A percentile compares a stretch with the other conserved stretches of the same genome.
phyloP scores from a whole-genome alignment of 192 early-diverging fungal species.

The Geranomyces variabilis region DNA sequence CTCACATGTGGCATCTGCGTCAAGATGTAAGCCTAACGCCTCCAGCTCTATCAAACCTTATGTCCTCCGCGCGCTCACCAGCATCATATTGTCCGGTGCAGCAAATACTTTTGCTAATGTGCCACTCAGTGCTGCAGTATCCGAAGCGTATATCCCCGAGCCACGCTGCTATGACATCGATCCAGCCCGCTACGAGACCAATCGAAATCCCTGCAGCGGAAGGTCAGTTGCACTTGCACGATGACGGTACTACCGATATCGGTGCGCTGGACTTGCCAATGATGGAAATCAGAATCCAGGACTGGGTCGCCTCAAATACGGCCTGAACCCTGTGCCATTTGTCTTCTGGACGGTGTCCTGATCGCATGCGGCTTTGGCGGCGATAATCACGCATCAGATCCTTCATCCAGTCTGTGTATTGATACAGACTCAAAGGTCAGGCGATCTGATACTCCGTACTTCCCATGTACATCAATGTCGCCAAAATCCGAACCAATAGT shows the following conservation, averaged over 20 bases:
- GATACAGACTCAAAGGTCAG: too few relatives aligned
- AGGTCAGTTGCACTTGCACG: background rate
- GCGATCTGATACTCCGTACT: background rate
- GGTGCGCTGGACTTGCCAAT: conserved; percentile 59
- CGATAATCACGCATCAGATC: conserved; percentile 45
- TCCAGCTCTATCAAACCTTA: background rate
- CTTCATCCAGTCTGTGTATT: conserved; percentile 42
- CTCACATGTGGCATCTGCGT: conserved; percentile 64
- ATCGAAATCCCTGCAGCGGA: conserved; percentile 52
- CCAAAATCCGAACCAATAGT: conserved; percentile 30
- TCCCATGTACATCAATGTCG: background rate
- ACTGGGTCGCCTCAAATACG: conserved; percentile 68
- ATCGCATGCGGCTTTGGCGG: conserved; percentile 23
- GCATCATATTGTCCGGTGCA: conserved; percentile 65
- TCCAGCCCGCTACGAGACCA: conserved; percentile 83
- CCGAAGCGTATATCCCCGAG: conserved; percentile 86
- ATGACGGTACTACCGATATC: background rate
- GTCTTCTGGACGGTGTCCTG: conserved; percentile 10
- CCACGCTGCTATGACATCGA: conserved; percentile 89
- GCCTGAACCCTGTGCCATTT: background rate
- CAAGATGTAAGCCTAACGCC: background rate
- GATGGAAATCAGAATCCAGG: conserved; percentile 82
- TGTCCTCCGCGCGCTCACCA: conserved; percentile 41
- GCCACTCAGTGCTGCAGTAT: conserved; percentile 81
- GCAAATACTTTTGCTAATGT: conserved; percentile 91